Evolutionary conservation across 352 stramenopile species (phyloP), one percentile per base, ranked within the genome.

Genomic region (Thalassiosira ordinaria): DNA sequence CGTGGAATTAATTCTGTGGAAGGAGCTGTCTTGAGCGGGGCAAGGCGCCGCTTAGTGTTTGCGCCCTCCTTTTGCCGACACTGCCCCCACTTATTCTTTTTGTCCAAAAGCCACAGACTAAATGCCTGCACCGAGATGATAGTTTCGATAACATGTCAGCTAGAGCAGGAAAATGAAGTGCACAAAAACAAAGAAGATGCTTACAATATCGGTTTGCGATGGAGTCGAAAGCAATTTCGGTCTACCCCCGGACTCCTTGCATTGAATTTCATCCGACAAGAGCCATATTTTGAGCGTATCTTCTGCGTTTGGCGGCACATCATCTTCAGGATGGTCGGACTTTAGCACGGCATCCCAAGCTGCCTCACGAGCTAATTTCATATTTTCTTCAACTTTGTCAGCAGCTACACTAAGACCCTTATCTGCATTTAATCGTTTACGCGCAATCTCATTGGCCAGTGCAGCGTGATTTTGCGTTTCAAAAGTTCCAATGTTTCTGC

Each of bases 1-100:
- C n/a, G n/a, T n/a, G n/a, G n/a, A n/a, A n/a, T n/a, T n/a, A n/a
- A n/a, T n/a, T n/a, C n/a, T n/a, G n/a, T n/a, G n/a, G n/a, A n/a
- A n/a, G n/a, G n/a, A n/a, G n/a, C n/a, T n/a, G n/a, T n/a, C n/a
- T n/a, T n/a, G n/a, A n/a, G n/a, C n/a, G n/a, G n/a, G n/a, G n/a
- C n/a, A n/a, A n/a, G n/a, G n/a, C n/a, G n/a, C n/a, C n/a, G 49
- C 49, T 33, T 27, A 20, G 20, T 22, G 6, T 60, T 37, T 18
- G 51, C 7, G 1, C 31, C 1, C 22, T 35, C 9, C 51, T 60
- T 35, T 39, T 14, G n/a, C 18, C 11, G 26, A 27, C 20, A 33
- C n/a, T 64, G 31, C 27, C 24, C 33, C 56, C 56, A 64, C 4
- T n/a, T 51, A 11, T 35, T 64, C 33, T 64, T 64, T 24, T 33